Percentiles rank a stretch among this genome's conserved stretches.
Evolutionary conservation across 179 eudicot genomes (phyloP).

Genomic region (Drosera spatulata): DNA sequence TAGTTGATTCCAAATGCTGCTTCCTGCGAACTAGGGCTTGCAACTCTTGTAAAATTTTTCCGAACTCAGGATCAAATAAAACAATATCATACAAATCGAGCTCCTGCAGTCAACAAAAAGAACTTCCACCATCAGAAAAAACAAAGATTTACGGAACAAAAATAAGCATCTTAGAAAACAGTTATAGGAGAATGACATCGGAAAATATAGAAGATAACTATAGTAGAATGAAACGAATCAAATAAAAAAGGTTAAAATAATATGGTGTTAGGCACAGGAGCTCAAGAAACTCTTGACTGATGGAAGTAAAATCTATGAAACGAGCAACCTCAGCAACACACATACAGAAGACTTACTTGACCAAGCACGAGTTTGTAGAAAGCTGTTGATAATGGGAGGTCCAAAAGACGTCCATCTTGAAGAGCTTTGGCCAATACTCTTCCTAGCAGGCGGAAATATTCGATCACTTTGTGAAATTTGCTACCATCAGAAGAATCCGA

Average conservation of each 20-base stretch:
- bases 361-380: slow-evolving; percentile 90
- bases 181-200: too few species aligned
- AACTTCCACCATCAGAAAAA: background rate
- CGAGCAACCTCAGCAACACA: too few species aligned
- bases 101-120: slow-evolving; percentile 43
- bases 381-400: slow-evolving; percentile 72
- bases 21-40: slow-evolving; percentile 81
- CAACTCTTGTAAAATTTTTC: slow-evolving; percentile 83
- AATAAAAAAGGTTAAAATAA: too few species aligned
- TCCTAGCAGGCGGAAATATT: slow-evolving; percentile 79
- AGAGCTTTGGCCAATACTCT: slow-evolving; percentile 99
- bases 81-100: slow-evolving; percentile 94
- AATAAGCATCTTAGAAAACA: background rate
- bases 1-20: slow-evolving; percentile 63
- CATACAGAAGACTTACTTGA: slow-evolving; percentile 35
- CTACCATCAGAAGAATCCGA: slow-evolving; percentile 56
- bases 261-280: too few species aligned
- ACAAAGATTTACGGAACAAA: background rate
- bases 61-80: slow-evolving; percentile 83
- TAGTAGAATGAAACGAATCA: too few species aligned
- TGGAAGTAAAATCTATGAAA: too few species aligned
- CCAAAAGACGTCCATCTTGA: slow-evolving; percentile 98
- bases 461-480: slow-evolving; percentile 53
- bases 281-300: too few species aligned
- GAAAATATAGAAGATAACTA: too few species aligned